Evolutionary conservation across 768 basidiomycete genomes (phyloP).

Genomic region (Gautieria morchelliformis): DNA sequence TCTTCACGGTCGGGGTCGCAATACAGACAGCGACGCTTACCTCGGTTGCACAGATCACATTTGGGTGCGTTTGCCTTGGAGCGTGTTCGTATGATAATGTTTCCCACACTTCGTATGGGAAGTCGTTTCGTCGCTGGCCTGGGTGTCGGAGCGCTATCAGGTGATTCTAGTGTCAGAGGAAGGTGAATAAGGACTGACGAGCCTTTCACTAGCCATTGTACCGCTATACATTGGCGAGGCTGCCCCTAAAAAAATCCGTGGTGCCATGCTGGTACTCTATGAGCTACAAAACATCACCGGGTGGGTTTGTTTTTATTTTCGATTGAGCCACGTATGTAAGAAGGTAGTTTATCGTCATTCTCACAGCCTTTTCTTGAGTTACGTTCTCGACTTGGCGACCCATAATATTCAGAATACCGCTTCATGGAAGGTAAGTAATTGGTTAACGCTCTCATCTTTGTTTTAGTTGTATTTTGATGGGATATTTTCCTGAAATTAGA

Average conservation of each 20-base stretch:
- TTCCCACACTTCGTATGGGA: neutral
- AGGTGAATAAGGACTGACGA: slow-evolving; percentile 21
- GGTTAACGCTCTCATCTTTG: neutral
- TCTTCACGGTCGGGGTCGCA: slow-evolving; percentile 61
- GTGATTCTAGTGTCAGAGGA: slow-evolving; percentile 23
- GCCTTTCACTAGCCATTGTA: slow-evolving; percentile 30
- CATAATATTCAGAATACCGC: slow-evolving; percentile 46
- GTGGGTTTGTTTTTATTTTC: slow-evolving; percentile 29
- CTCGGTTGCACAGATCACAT: slow-evolving; percentile 55
- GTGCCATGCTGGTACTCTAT: slow-evolving; percentile 62
- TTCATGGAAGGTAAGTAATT: slow-evolving; percentile 45
- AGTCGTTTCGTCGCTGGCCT: slow-evolving; percentile 67
- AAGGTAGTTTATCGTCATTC: neutral
- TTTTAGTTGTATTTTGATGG: neutral
- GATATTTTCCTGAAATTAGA: slow-evolving; percentile 6
- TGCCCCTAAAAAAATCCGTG: slow-evolving; percentile 64
- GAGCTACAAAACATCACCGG: slow-evolving; percentile 70
- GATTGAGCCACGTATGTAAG: neutral
- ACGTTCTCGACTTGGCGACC: slow-evolving; percentile 59
- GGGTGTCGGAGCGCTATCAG: slow-evolving; percentile 67
- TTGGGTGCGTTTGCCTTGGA: slow-evolving; percentile 28
- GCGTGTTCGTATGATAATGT: neutral
- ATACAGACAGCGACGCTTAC: slow-evolving; percentile 58
- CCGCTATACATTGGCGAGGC: slow-evolving; percentile 69
- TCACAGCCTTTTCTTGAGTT: slow-evolving; percentile 59